A percentile compares a stretch with the other conserved stretches of the same genome.
Evolutionary conservation across 2,329 filamentous ascomycete species (phyloP).

Genomic region (Endocalyx cinctus): DNA sequence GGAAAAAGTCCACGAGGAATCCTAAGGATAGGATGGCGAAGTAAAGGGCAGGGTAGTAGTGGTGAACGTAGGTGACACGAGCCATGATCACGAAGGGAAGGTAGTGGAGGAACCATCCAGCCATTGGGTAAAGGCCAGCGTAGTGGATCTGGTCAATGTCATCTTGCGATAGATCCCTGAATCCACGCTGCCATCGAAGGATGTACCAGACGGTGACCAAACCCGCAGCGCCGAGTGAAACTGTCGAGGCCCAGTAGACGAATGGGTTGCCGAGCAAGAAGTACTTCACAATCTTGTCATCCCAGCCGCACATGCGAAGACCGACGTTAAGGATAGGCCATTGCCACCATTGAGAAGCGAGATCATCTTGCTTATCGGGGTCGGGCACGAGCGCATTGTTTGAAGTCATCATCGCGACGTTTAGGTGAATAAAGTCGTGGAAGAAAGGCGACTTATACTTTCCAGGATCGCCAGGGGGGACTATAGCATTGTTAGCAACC

Average conservation of each 20-base stretch:
- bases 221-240: conserved; percentile 67
- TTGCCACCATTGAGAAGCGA: conserved; percentile 96
- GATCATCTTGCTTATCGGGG: conserved; percentile 97
- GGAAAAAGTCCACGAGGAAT: conserved; percentile 82
- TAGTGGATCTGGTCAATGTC: conserved; percentile 97
- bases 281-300: conserved; percentile 92
- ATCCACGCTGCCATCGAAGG: conserved; percentile 94
- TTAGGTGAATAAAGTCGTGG: conserved; percentile 95
- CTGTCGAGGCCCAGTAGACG: conserved; percentile 92
- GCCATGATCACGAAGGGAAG: conserved; percentile 96
- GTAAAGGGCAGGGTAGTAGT: conserved; percentile 98
- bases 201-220: conserved; percentile 77
- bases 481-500: conserved; percentile 38
- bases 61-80: conserved; percentile 97
- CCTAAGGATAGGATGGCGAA: conserved; percentile 89
- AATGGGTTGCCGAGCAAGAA: conserved; percentile 96
- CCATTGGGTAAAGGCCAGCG: conserved; percentile 80
- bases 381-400: conserved; percentile 98
- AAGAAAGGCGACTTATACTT: conserved; percentile 96
- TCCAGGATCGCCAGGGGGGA: conserved; percentile 82
- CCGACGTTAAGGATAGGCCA: conserved; percentile 96
- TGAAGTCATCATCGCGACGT: conserved; percentile 99
- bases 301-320: conserved; percentile 98
- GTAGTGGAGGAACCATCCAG: conserved; percentile 96
- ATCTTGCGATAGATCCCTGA: conserved; percentile 68